phyloP scores from a whole-genome alignment of 2,329 filamentous ascomycete genomes.

The Calonectria hawksworthii region DNA sequence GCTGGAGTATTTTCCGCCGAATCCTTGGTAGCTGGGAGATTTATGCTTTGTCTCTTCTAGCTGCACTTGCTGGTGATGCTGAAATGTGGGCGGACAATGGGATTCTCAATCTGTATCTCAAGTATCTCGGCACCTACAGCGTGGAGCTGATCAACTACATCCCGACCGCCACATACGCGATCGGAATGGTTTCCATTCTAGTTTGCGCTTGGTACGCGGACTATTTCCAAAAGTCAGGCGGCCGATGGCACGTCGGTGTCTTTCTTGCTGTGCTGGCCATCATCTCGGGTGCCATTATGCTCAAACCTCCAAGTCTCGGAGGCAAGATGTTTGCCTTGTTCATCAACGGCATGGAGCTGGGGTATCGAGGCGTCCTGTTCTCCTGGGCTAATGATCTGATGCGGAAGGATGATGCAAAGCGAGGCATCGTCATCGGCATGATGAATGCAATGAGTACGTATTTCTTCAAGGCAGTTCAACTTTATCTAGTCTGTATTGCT shows the following conservation, averaged over 20 bases:
- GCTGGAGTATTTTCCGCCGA: background rate
- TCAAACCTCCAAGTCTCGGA: constrained; percentile 14
- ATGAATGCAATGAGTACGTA: constrained; percentile 28
- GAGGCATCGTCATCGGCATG: constrained; percentile 23
- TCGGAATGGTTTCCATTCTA: constrained; percentile 17
- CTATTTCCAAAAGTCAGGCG: background rate
- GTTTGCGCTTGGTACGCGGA: constrained; percentile 7
- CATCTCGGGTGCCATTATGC: constrained; percentile 31
- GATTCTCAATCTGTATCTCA: constrained; percentile 40
- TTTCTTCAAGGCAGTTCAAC: background rate
- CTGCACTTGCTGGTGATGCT: background rate
- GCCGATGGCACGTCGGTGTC: constrained; percentile 28
- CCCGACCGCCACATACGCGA: constrained; percentile 52
- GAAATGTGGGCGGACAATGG: constrained; percentile 26
- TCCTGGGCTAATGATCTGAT: constrained; percentile 32
- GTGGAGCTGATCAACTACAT: constrained; percentile 63
- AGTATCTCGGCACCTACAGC: constrained; percentile 47
- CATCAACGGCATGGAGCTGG: constrained; percentile 27
- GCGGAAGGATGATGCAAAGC: constrained; percentile 31
- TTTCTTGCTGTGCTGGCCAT: constrained; percentile 23
- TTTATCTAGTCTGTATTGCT: background rate
- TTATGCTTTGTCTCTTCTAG: background rate
- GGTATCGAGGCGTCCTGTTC: constrained; percentile 24
- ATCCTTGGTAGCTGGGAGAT: background rate
- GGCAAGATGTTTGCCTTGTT: constrained; percentile 30